Evolutionary conservation across 257 asterid genomes (phyloP).

Genomic region (Solanum tarapatanum): DNA sequence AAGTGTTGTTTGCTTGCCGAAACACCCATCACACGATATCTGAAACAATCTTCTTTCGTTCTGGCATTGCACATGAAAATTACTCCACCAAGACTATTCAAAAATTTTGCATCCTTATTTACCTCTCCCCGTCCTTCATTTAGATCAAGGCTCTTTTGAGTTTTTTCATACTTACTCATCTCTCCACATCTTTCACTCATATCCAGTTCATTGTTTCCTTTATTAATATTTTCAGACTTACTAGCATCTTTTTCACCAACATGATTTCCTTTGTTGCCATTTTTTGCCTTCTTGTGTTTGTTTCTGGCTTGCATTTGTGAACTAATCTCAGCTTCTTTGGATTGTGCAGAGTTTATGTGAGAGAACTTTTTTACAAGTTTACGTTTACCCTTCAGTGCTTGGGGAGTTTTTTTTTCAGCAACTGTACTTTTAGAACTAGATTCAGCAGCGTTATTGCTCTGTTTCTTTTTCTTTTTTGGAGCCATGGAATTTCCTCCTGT

Average conservation of each 20-base stretch:
- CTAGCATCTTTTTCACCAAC: neutral
- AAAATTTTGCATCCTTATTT: conserved; percentile 8
- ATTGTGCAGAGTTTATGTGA: conserved; percentile 18
- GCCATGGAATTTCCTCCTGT: conserved; percentile 25
- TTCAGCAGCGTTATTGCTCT: conserved; percentile 9
- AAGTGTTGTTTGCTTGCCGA: conserved; percentile 45
- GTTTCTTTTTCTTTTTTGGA: conserved; percentile 11
- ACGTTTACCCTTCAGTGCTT: neutral
- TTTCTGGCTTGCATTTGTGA: conserved; percentile 8
- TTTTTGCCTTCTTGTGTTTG: conserved; percentile 21
- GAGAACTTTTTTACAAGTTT: conserved; percentile 18
- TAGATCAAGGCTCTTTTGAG: conserved; percentile 24
- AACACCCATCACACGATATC: conserved; percentile 72
- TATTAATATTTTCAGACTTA: neutral
- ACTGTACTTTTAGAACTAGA: neutral
- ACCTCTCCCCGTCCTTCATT: neutral
- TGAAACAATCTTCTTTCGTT: conserved; percentile 89
- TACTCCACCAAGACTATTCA: conserved; percentile 49
- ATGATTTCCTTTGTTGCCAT: conserved; percentile 6
- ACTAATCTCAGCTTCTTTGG: conserved; percentile 19
- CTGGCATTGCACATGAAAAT: conserved; percentile 85
- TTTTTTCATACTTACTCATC: conserved; percentile 13
- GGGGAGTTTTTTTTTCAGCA: neutral
- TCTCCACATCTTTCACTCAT: neutral
- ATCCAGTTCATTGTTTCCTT: neutral